Base-by-base conservation (phyloP, 2,329 filamentous ascomycete genomes). In the Penicillium sp. region DNA sequence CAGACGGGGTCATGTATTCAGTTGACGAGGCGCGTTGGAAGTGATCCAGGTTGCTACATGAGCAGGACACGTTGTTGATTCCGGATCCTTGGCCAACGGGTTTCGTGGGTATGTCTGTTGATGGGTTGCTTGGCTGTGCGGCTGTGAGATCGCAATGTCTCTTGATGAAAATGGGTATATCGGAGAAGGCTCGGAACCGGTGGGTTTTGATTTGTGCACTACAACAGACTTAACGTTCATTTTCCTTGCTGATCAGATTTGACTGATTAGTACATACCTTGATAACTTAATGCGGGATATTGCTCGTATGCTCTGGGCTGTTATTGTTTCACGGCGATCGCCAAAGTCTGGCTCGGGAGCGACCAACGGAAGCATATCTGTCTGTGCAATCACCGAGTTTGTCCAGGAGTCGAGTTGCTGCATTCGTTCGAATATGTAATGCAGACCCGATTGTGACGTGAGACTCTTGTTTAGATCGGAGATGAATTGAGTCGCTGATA, bases 181-280 rank as follows among this genome's bases (percentile, higher is more conserved):
- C 78, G 17, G 74, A 76, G 60, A 81, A 81, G 15, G 79, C 79
- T 43, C 77, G 69, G 56, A 80, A 80, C n/a, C 79, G 75, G 58
- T 81, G 78, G 0, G 75, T 70, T 66, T 80, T 81, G 35, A 81
- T 80, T 64, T 77, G 76, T 11, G 78, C 76, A 63, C 79, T 81
- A 59, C 12, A 41, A 42, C 17, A 11, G 22, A 61, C 51, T 59
- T 45, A 53, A 25, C 31, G 5, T 31, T 31, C 28, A 31, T 31
- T 10, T 1, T 31, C 28, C 28, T 31, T 8, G 28, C 28, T 31
- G 28, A 8, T 22, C 53, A 58, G 57, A 1, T 28, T 10, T 20
- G 17, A 52, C 31, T 17, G 12, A n/a, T 5, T 14, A 28, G 31
- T 25, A 38, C 59, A 14, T 63, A 79, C 78, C 78, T 80, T 43